Conservation (phyloP, 1,284 basidiomycete genomes). For the Moesziomyces parantarcticus region DNA sequence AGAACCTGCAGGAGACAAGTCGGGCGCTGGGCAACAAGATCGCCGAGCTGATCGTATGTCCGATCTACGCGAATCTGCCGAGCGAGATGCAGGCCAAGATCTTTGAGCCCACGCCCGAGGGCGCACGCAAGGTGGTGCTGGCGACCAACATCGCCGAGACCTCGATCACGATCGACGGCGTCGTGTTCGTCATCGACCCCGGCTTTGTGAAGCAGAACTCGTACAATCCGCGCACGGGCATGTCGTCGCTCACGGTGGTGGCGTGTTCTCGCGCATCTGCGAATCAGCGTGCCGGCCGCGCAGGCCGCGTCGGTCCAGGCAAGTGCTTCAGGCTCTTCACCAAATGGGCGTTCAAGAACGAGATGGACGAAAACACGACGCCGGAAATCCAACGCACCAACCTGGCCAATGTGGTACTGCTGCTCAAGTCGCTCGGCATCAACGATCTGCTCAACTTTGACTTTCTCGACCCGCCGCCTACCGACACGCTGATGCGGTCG, state of each 20-base stretch:
- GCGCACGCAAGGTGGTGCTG: constrained; percentile 89
- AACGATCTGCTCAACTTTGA: constrained; percentile 76
- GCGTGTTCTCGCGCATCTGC: constrained; percentile 92
- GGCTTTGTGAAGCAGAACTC: constrained; percentile 68
- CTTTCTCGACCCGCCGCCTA: constrained; percentile 79
- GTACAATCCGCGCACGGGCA: constrained; percentile 67
- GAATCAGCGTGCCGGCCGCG: constrained; percentile 94
- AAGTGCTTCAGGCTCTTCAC: constrained; percentile 88
- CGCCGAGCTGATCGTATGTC: constrained; percentile 91
- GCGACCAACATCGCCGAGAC: constrained; percentile 92
- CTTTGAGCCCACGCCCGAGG: constrained; percentile 96
- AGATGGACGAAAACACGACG: constrained; percentile 74
- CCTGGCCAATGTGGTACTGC: constrained; percentile 72
- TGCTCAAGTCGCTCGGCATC: constrained; percentile 75
- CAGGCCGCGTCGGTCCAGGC: constrained; percentile 97
- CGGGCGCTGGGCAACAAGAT: constrained; percentile 95
- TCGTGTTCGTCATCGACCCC: constrained; percentile 67
- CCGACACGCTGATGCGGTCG: constrained; percentile 96
- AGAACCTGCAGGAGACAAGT: constrained; percentile 94
- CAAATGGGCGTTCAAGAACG: constrained; percentile 76
- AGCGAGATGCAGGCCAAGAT: constrained; percentile 99
- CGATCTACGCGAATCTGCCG: constrained; percentile 97
- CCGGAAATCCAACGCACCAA: constrained; percentile 74
- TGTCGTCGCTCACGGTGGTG: constrained; percentile 65
- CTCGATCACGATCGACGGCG: constrained; percentile 67